phyloP scores from a whole-genome alignment of 2,329 filamentous ascomycete genomes.

The Diatrype stigma region DNA sequence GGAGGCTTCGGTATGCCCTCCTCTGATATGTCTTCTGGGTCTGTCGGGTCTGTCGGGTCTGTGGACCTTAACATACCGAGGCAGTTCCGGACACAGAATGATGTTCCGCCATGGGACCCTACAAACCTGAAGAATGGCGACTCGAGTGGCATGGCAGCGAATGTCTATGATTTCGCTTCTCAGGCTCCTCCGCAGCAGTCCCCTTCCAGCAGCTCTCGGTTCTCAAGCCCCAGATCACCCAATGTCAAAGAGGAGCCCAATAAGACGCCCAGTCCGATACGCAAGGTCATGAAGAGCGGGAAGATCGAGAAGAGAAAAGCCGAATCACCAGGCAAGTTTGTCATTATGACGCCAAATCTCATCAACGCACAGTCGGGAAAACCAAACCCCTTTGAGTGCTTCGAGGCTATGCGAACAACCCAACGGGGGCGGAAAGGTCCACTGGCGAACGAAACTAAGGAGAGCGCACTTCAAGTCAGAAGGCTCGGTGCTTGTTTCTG shows the following conservation, averaged over 20 bases:
- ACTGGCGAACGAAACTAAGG: constrained; percentile 49
- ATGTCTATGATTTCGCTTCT: constrained; percentile 26
- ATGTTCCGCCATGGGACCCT: constrained; percentile 41
- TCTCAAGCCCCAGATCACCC: constrained; percentile 23
- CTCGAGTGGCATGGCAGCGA: constrained; percentile 29
- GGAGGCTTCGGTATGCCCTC: constrained; percentile 25
- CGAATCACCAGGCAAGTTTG: constrained; percentile 42
- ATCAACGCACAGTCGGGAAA: constrained; percentile 48
- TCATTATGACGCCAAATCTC: constrained; percentile 51
- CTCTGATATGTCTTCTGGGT: constrained; percentile 23
- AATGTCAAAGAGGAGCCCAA: constrained; percentile 19
- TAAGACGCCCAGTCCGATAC: constrained; percentile 31
- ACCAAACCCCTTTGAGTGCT: constrained; percentile 51
- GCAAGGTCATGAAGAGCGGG: constrained; percentile 36
- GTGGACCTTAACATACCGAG: constrained; percentile 35
- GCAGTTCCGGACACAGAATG: constrained; percentile 30
- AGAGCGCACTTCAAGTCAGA: constrained; percentile 51
- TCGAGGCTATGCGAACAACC: constrained; percentile 48
- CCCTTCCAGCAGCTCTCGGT: constrained; percentile 15
- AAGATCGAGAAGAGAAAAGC: constrained; percentile 44
- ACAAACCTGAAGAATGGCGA: constrained; percentile 30
- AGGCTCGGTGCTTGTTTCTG: constrained; percentile 55
- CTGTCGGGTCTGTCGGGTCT: constrained; percentile 24
- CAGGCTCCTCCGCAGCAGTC: constrained; percentile 22
- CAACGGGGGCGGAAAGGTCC: constrained; percentile 55